phyloP scores from a whole-genome alignment of 331 rosid genomes.

The Arachis monticola region DNA sequence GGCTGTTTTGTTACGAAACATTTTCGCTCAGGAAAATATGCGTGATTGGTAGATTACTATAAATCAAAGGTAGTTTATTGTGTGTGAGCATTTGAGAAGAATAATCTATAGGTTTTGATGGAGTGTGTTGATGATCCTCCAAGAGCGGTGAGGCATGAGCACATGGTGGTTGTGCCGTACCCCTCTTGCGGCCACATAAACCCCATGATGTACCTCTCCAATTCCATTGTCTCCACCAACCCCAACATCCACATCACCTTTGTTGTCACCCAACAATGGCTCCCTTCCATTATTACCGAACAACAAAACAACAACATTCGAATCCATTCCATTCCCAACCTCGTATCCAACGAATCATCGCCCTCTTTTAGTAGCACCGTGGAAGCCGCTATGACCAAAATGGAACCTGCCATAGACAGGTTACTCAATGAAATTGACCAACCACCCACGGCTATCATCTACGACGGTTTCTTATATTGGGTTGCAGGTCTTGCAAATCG shows the following conservation, averaged over 20 bases:
- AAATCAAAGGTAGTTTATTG: no score
- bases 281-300: constrained; percentile 40
- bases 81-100: no score
- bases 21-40: no score
- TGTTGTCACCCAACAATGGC: constrained; percentile 70
- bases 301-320: constrained; percentile 43
- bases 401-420: constrained; percentile 59
- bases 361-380: constrained; percentile 37
- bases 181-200: constrained; percentile 47
- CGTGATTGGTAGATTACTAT: no score
- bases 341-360: constrained; percentile 42
- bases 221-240: constrained; percentile 35
- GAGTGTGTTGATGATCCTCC: constrained; percentile 10
- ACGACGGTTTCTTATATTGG: constrained; percentile 55
- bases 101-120: constrained; percentile 20
- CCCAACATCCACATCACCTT: constrained; percentile 51
- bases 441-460: constrained; percentile 40
- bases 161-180: constrained; percentile 42
- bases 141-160: background rate
- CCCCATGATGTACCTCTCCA: constrained; percentile 56
- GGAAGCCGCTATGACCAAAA: constrained; percentile 59
- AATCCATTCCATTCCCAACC: constrained; percentile 40
- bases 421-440: constrained; percentile 48
- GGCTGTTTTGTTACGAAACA: no score
- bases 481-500: constrained; percentile 43